Percentiles rank a stretch among this genome's conserved stretches.
Evolutionary conservation across 257 asterid genomes (phyloP).

Genomic region (Lycium barbarum): DNA sequence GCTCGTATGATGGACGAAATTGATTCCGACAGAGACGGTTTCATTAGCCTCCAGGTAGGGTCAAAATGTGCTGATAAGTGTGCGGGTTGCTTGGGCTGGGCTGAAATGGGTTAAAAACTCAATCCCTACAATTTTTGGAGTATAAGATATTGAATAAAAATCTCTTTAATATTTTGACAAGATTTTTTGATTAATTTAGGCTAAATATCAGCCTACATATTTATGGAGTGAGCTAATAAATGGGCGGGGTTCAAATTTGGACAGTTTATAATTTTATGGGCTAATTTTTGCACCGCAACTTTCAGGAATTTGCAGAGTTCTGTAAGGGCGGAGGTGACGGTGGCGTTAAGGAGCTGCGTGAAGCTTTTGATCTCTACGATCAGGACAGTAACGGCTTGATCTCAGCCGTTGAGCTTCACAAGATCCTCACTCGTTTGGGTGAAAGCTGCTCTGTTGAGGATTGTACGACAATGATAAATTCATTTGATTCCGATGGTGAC

Average conservation of each 20-base stretch:
- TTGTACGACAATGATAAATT: conserved; percentile 73
- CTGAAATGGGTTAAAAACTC: no score
- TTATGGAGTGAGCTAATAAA: no score
- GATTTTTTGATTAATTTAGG: no score
- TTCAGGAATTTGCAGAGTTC: conserved; percentile 79
- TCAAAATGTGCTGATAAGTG: no score
- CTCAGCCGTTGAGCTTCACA: conserved; percentile 76
- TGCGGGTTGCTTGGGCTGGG: no score
- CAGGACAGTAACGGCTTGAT: conserved; percentile 81
- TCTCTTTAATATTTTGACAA: no score
- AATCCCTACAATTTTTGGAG: no score
- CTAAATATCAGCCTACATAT: no score
- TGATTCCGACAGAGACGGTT: conserved; percentile 88
- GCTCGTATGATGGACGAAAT: conserved; percentile 66
- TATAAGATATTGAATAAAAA: no score
- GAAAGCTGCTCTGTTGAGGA: conserved; percentile 65
- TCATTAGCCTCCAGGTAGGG: conserved; percentile 66
- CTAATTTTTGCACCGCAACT: no score
- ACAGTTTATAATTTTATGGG: no score
- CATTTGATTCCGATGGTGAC: conserved; percentile 85
- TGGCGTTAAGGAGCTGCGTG: conserved; percentile 64
- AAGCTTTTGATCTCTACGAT: conserved; percentile 88
- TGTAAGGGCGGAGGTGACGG: conserved; percentile 47
- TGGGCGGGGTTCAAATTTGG: no score
- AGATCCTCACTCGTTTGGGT: conserved; percentile 75